These are phyloP conservation scores for Spathaspora gorwiae DNA, from an alignment of 805 yeast genomes.

Conservation along the genomic window DNA sequence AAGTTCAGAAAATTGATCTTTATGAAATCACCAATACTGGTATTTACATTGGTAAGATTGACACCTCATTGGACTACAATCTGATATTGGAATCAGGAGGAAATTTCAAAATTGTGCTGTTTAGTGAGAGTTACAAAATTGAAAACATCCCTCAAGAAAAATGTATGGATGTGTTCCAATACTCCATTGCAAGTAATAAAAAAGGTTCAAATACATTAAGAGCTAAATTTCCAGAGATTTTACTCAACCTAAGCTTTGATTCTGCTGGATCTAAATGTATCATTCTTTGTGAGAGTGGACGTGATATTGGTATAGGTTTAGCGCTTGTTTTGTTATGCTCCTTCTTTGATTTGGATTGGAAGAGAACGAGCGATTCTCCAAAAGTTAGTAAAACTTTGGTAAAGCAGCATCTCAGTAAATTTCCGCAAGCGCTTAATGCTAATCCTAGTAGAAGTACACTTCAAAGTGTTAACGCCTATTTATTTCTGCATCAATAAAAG, in stretches of 20 bases:
- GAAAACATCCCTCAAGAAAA: conserved; percentile 4
- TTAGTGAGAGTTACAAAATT: conserved; percentile 15
- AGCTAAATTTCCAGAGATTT: conserved; percentile 39
- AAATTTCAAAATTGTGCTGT: conserved; percentile 16
- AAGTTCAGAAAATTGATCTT: background rate
- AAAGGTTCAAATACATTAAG: conserved; percentile 65
- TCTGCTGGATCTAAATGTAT: conserved; percentile 17
- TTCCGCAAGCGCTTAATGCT: conserved; percentile 46
- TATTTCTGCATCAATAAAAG: conserved; percentile 4
- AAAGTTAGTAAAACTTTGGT: conserved; percentile 47
- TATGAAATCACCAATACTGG: conserved; percentile 17
- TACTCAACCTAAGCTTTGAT: conserved; percentile 15
- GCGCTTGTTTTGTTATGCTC: conserved; percentile 48
- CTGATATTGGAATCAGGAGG: conserved; percentile 4
- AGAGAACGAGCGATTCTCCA: conserved; percentile 6
- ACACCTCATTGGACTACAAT: conserved; percentile 9
- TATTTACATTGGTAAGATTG: conserved; percentile 23
- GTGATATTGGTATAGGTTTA: conserved; percentile 64
- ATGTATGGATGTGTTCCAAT: conserved; percentile 8
- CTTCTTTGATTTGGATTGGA: conserved; percentile 43
- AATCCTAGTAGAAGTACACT: conserved; percentile 78
- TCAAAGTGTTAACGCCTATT: conserved; percentile 57
- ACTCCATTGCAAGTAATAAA: conserved; percentile 39
- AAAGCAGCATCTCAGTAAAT: conserved; percentile 49
- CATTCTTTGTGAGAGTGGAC: conserved; percentile 59